Evolutionary conservation across 148 eudicot species (phyloP).

Genomic region (Silene latifolia): DNA sequence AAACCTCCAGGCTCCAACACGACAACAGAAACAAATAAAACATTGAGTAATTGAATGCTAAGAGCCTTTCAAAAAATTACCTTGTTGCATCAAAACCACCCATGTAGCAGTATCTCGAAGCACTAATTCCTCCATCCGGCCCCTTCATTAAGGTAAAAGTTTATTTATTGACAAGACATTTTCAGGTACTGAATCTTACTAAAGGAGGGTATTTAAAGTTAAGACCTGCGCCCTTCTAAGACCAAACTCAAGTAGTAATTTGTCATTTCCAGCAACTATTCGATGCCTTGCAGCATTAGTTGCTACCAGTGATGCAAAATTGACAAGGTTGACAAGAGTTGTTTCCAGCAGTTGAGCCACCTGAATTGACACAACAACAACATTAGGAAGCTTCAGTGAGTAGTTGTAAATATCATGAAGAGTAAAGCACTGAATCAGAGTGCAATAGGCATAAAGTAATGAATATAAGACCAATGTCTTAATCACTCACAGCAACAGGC

Average conservation of each 20-base stretch:
- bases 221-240: slow-evolving; percentile 91
- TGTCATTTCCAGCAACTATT: slow-evolving; percentile 84
- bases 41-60: background rate
- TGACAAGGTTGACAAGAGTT: slow-evolving; percentile 86
- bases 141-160: slow-evolving; percentile 41
- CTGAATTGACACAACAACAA: slow-evolving; percentile 32
- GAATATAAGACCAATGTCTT: background rate
- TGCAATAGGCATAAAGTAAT: slow-evolving; percentile 13
- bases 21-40: slow-evolving; percentile 2
- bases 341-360: slow-evolving; percentile 94
- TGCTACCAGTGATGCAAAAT: slow-evolving; percentile 87
- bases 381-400: background rate
- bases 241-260: slow-evolving; percentile 87
- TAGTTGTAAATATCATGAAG: background rate
- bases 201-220: slow-evolving; percentile 10
- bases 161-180: background rate
- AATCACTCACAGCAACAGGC: slow-evolving; percentile 76
- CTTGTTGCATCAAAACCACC: slow-evolving; percentile 99
- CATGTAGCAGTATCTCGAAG: slow-evolving; percentile 86
- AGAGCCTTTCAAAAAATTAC: slow-evolving; percentile 25
- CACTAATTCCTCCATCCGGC: slow-evolving; percentile 93
- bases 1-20: background rate
- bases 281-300: slow-evolving; percentile 99
- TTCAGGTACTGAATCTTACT: background rate
- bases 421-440: background rate